Evolutionary conservation across 495 filamentous ascomycete genomes (phyloP).

Genomic region (Letharia columbiana): DNA sequence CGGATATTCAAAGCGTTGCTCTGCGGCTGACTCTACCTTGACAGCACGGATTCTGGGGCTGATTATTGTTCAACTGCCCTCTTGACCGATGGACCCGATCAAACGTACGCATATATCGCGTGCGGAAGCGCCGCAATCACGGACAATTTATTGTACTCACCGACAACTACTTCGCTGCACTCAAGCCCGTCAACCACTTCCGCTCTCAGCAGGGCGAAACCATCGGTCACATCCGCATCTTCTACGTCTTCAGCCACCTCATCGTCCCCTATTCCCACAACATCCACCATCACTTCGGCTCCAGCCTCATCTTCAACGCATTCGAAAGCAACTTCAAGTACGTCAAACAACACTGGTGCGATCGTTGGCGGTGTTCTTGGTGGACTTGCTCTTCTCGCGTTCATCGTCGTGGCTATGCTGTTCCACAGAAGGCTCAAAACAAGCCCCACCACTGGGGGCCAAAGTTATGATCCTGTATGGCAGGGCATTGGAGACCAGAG

Average conservation of each 20-base stretch:
- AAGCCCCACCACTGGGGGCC: neutral
- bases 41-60: neutral
- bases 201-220: neutral
- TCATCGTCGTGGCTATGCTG: neutral
- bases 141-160: constrained; percentile 8
- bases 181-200: neutral
- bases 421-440: constrained; percentile 5
- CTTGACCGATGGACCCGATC: constrained; percentile 17
- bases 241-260: neutral
- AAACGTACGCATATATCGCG: constrained; percentile 19
- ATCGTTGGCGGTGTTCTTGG: constrained; percentile 20
- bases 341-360: constrained; percentile 13
- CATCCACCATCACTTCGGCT: neutral
- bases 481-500: neutral
- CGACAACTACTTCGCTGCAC: constrained; percentile 1
- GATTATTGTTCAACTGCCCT: constrained; percentile 18
- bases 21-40: neutral
- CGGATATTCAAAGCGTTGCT: neutral
- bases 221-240: neutral
- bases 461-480: neutral
- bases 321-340: neutral
- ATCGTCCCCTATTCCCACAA: neutral
- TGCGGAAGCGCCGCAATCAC: constrained; percentile 11
- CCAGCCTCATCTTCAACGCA: neutral
- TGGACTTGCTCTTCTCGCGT: constrained; percentile 2